Conservation (phyloP, 805 yeast genomes). For the Wickerhamiella qilinensis region DNA sequence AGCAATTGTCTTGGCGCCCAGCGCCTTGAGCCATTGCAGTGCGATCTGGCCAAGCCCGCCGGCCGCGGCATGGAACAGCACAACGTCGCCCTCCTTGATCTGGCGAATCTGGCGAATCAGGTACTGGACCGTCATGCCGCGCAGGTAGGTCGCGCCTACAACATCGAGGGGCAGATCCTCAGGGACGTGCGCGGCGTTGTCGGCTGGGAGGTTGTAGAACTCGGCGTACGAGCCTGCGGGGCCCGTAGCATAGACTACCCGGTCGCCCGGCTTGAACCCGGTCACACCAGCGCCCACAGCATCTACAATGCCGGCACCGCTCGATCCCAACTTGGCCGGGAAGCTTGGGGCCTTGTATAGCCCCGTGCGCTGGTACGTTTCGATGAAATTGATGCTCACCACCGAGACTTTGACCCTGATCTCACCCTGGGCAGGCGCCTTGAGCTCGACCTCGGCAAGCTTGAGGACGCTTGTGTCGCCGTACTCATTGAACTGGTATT, state of each 20-base stretch:
- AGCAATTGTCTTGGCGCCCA: slow-evolving; percentile 74
- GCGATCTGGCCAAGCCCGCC: slow-evolving; percentile 80
- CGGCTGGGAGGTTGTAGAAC: slow-evolving; percentile 31
- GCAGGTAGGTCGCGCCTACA: slow-evolving; percentile 42
- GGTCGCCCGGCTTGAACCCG: slow-evolving; percentile 32
- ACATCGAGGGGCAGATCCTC: slow-evolving; percentile 31
- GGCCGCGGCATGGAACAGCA: slow-evolving; percentile 83
- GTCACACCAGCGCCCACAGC: slow-evolving; percentile 34
- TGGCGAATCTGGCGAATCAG: slow-evolving; percentile 49
- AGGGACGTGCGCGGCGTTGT: slow-evolving; percentile 32
- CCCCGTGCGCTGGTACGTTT: slow-evolving; percentile 68
- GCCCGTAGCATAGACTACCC: slow-evolving; percentile 46
- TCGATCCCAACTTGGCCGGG: slow-evolving; percentile 56
- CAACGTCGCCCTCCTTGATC: slow-evolving; percentile 52
- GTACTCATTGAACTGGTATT: neutral
- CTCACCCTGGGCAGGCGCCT: slow-evolving; percentile 31
- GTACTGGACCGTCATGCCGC: slow-evolving; percentile 68
- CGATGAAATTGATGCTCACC: slow-evolving; percentile 73
- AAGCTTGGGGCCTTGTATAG: slow-evolving; percentile 37
- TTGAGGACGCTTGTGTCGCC: slow-evolving; percentile 3
- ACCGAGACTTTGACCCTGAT: slow-evolving; percentile 56
- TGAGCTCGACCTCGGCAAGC: slow-evolving; percentile 1
- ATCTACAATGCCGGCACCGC: slow-evolving; percentile 35
- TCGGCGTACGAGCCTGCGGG: slow-evolving; percentile 64
- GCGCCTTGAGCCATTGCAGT: slow-evolving; percentile 41